Base-by-base conservation (phyloP, 139 green algal genomes). In the Trebouxia sp. region DNA sequence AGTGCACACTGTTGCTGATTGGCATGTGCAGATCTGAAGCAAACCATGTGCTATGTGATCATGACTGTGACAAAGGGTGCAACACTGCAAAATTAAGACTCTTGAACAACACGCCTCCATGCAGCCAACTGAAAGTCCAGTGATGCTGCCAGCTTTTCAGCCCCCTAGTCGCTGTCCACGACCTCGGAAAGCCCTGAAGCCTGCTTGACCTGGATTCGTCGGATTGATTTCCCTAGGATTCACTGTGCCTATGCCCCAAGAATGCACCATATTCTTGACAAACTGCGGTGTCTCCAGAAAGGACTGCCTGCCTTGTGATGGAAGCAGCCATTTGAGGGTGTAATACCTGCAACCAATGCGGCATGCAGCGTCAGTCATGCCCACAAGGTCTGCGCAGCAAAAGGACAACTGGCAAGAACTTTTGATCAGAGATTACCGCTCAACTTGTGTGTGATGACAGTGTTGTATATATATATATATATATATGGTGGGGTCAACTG, bases 331-430 rank as follows among this genome's bases (percentile, higher is more conserved):
- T 14, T 75, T 77, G 50, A 90, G 50, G 51, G 88, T 88, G 56
- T 86, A 90, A 43, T 90, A 84, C 42, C 80, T 84, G 80, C 72
- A 77, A 42, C n/a, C n/a, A n/a, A n/a, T n/a, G n/a, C n/a, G n/a
- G n/a, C n/a, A n/a, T 56, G 39, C 51, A 70, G 48, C 32, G 39
- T 5, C 32, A 48, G 48, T 38, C 32, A 28, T 67, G 39, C 30
- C 24, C 53, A 47, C 10, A 30, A 24, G 45, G n/a, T n/a, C n/a
- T n/a, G n/a, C n/a, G n/a, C n/a, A n/a, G n/a, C n/a, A n/a, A n/a
- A n/a, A n/a, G n/a, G n/a, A n/a, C n/a, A n/a, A n/a, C n/a, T n/a
- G n/a, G n/a, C n/a, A n/a, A n/a, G n/a, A n/a, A n/a, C n/a, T n/a
- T n/a, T n/a, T n/a, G n/a, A n/a, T n/a, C n/a, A n/a, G n/a, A n/a